These are phyloP conservation scores for Curvularia sp. DNA, from an alignment of 2,329 filamentous ascomycete species.

Conservation along the genomic window DNA sequence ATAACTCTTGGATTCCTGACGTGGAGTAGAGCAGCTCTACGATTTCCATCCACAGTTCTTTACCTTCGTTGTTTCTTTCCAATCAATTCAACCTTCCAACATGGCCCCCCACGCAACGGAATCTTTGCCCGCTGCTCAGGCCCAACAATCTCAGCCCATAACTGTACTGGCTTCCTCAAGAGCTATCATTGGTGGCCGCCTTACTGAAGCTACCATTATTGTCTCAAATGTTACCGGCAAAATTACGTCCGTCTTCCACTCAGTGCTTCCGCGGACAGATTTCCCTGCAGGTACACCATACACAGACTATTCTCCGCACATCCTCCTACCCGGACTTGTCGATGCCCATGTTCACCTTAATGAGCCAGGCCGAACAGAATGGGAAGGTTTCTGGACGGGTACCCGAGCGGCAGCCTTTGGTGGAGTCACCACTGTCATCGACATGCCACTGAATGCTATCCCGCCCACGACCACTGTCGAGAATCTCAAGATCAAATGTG, in stretches of 20 bases:
- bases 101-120: slow-evolving; percentile 51
- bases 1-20: slow-evolving; percentile 27
- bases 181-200: slow-evolving; percentile 76
- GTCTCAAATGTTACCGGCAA: slow-evolving; percentile 82
- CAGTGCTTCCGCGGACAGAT: slow-evolving; percentile 73
- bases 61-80: slow-evolving; percentile 17
- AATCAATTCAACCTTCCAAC: slow-evolving; percentile 11
- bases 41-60: slow-evolving; percentile 10
- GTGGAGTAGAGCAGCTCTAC: slow-evolving; percentile 13
- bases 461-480: slow-evolving; percentile 90
- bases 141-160: slow-evolving; percentile 55
- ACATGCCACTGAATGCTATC: slow-evolving; percentile 98
- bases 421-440: slow-evolving; percentile 93
- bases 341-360: slow-evolving; percentile 98
- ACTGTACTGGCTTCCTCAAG: slow-evolving; percentile 84
- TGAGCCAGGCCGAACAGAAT: slow-evolving; percentile 94
- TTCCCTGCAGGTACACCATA: slow-evolving; percentile 79
- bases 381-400: slow-evolving; percentile 97
- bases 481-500: slow-evolving; percentile 83
- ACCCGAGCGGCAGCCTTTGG: slow-evolving; percentile 93
- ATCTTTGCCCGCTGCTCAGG: slow-evolving; percentile 38
- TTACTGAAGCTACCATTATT: slow-evolving; percentile 83
- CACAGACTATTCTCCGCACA: slow-evolving; percentile 80
- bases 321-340: slow-evolving; percentile 88
- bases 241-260: slow-evolving; percentile 76